A percentile compares a stretch with the other conserved stretches of the same genome.
Conservation (phyloP, 169 alveolate species). For the Babesia divergens region DNA sequence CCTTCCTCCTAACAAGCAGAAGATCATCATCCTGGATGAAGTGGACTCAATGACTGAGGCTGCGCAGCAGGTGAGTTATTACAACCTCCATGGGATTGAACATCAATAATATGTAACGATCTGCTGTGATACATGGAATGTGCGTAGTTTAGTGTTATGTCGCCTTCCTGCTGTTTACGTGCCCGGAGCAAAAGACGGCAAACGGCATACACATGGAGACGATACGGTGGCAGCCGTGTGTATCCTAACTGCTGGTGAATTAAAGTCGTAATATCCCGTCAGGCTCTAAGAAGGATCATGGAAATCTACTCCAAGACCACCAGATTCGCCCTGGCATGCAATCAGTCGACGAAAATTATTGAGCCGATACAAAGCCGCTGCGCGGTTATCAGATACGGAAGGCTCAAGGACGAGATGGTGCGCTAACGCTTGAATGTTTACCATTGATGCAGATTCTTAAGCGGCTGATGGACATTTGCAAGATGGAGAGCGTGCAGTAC, state of each 20-base stretch:
- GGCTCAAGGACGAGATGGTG: conserved; percentile 91
- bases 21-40: conserved; percentile 98
- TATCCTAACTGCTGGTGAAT: too few relatives aligned
- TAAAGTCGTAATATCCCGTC: neutral
- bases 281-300: conserved; percentile 96
- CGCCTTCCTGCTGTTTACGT: too few relatives aligned
- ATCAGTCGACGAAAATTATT: conserved; percentile 95
- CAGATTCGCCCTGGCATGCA: conserved; percentile 98
- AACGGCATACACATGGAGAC: too few relatives aligned
- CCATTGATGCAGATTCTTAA: conserved; percentile 60
- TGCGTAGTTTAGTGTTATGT: too few relatives aligned
- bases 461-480: conserved; percentile 85
- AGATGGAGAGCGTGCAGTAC: conserved; percentile 73
- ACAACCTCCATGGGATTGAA: too few relatives aligned
- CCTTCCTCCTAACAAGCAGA: conserved; percentile 92
- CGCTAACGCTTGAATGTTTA: neutral
- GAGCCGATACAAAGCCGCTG: conserved; percentile 99
- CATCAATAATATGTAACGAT: too few relatives aligned
- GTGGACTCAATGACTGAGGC: conserved; percentile 99
- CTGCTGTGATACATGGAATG: too few relatives aligned
- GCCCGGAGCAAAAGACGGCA: too few relatives aligned
- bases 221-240: too few relatives aligned
- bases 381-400: conserved; percentile 94
- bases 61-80: conserved; percentile 93
- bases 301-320: conserved; percentile 96